Base-by-base conservation (phyloP, 148 eudicot genomes). In the Nyssa sinensis region DNA sequence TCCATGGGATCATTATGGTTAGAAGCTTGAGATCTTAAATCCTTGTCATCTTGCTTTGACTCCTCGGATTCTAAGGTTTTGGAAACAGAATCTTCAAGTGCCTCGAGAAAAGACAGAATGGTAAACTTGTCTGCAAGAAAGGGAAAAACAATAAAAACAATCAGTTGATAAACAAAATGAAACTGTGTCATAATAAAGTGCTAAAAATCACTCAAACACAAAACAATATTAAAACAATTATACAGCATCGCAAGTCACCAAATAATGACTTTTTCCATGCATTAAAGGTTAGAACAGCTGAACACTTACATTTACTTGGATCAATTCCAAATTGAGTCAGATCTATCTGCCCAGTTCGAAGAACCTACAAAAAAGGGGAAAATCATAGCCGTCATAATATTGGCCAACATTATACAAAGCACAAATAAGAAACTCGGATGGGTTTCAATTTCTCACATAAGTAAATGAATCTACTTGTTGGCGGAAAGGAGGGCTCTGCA, bases 381-480 rank as follows among this genome's bases (percentile, higher is more conserved):
- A 72, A 64, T 23, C 33, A 51, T 16, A 68, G 49, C 19, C 16
- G 27, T 39, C 65, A 19, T 35, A 29, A 78, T 44, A 70, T 37
- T n/a, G 27, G 31, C 28, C 5, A 8, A 32, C 25, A 61, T 51
- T 29, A 65, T 21, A 66, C 4, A 44, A 62, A 67, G 24, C 17
- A 74, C 3, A 23, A 19, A 75, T 8, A 66, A 32, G 21, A 19
- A 19, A 10, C 30, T 29, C 4, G n/a, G 77, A 64, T 19, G 35
- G 13, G 37, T 60, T 41, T 33, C 44, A 24, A 35, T n/a, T 51
- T 33, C 99, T 88, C 72, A 93, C 99, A 78, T 96, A 93, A 75
- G 98, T 91, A 78, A 96, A 96, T 73, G 99, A 84, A 82, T 96
- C 99, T 65, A 96, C 87, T 89, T 96, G 99, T 73, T 96, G 99